Conservation (phyloP, 2,329 filamentous ascomycete genomes). For the Aspergillus sp. region DNA sequence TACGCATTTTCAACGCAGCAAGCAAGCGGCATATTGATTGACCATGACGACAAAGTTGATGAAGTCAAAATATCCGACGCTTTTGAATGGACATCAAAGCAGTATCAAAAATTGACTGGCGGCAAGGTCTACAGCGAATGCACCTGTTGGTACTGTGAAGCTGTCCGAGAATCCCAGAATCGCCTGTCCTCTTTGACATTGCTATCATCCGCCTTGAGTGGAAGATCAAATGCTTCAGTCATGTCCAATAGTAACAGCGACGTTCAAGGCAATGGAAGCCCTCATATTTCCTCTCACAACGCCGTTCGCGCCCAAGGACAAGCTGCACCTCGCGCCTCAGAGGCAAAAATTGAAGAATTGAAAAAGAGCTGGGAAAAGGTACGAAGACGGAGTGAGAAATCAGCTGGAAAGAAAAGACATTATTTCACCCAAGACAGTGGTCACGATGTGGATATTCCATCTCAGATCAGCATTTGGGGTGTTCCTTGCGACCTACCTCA, state of each 20-base stretch:
- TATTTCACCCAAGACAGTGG: no score
- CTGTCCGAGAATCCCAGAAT: conserved; percentile 44
- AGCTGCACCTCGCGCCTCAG: background rate
- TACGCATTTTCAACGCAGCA: conserved; percentile 1
- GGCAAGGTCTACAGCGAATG: conserved; percentile 54
- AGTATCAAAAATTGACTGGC: conserved; percentile 61
- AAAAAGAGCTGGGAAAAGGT: no score
- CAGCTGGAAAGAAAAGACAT: no score
- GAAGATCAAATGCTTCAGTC: background rate
- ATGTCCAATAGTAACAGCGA: background rate
- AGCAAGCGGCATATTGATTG: conserved; percentile 50
- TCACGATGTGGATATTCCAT: no score
- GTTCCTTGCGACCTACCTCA: no score
- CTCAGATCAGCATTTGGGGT: no score
- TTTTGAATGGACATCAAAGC: conserved; percentile 69
- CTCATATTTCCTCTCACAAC: background rate
- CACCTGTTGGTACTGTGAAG: conserved; percentile 60
- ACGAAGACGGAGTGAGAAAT: no score
- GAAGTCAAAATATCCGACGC: conserved; percentile 58
- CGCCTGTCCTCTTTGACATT: no score
- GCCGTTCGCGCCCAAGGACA: background rate
- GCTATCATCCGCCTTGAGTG: background rate
- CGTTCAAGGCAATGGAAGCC: background rate
- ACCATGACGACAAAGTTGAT: conserved; percentile 81
- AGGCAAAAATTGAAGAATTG: no score